Conservation (phyloP, 106 monocot species). For the Acorus calamus region DNA sequence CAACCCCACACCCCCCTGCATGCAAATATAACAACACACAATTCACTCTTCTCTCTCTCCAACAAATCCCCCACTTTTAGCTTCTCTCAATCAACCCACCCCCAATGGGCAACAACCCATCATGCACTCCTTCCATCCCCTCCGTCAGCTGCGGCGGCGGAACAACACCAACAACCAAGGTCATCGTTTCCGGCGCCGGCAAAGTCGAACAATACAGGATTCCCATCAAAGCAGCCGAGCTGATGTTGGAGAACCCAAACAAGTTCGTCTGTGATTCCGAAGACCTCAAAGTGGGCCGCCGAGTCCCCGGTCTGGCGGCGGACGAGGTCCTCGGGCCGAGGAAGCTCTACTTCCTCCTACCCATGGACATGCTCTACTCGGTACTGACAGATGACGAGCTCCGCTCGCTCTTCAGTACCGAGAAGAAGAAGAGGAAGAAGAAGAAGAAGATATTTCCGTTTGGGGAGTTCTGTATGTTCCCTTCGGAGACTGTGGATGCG, state of each 20-base stretch:
- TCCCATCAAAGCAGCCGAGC: conserved; percentile 25
- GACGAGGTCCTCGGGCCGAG: conserved; percentile 29
- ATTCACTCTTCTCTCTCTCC: no score
- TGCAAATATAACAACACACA: no score
- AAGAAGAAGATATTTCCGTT: conserved; percentile 26
- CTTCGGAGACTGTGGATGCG: conserved; percentile 5
- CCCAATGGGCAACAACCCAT: conserved; percentile 29
- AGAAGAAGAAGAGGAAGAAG: conserved; percentile 1
- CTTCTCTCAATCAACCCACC: no score
- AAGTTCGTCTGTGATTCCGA: conserved; percentile 50
- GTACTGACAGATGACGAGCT: conserved; percentile 79
- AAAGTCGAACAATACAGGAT: conserved; percentile 10
- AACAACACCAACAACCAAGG: conserved; percentile 16
- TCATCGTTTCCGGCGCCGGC: conserved; percentile 25
- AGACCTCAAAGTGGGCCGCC: conserved; percentile 38
- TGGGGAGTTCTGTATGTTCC: conserved; percentile 34
- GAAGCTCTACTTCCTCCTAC: conserved; percentile 58
- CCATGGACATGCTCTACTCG: conserved; percentile 70
- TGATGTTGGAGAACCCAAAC: conserved; percentile 39
- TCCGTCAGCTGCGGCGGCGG: neutral
- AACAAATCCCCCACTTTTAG: no score
- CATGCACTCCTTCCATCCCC: conserved; percentile 13
- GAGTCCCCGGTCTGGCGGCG: conserved; percentile 35
- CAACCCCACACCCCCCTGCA: no score
- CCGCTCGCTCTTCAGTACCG: conserved; percentile 11